Base-by-base conservation (phyloP, 139 green algal species). In the Gonium pectorale region DNA sequence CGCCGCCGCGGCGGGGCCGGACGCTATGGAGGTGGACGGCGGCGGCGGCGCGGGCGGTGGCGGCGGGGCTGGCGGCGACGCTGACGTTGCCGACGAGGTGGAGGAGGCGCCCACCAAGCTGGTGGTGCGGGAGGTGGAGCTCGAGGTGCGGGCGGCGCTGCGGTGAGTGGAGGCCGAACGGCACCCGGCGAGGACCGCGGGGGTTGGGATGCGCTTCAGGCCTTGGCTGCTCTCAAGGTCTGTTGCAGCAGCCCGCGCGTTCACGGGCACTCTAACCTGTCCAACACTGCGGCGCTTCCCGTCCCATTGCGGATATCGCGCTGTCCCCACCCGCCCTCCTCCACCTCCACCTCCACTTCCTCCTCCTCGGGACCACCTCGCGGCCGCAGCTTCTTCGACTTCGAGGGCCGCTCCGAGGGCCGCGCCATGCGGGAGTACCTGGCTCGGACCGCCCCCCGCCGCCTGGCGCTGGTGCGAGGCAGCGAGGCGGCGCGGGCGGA, bases 51-150 rank as follows among this genome's bases (percentile, higher is more conserved):
- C 43, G 31, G 69, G n/a, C 38, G 69, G 29, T 2, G 72, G 60
- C 22, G 56, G 22, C 33, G 81, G 64, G 6, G 77, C 33, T 21
- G 60, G 40, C 31, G 29, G 4, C 38, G 63, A 37, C 1, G 79
- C 62, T 19, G 59, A 80, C 26, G 75, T 79, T 37, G 83, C 79
- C 21, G 74, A 67, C 33, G 52, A 67, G 63, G 80, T 81, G 75
- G 77, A 73, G 5, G 84, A 88, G 31, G 77, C 49, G 22, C 92
- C 94, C 59, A 97, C 94, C 67, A 97, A 97, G 88, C 69, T 97
- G 13, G 85, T 94, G 24, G 87, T 79, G 0, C 73, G 41, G 5
- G 43, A 89, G 22, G 41, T 92, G 29, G 75, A 40, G 1, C 35
- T 97, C 33, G 37, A 64, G 21, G 35, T 97, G n/a, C 68, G 71